phyloP scores from a whole-genome alignment of 257 asterid genomes.

The Petunia secreta region DNA sequence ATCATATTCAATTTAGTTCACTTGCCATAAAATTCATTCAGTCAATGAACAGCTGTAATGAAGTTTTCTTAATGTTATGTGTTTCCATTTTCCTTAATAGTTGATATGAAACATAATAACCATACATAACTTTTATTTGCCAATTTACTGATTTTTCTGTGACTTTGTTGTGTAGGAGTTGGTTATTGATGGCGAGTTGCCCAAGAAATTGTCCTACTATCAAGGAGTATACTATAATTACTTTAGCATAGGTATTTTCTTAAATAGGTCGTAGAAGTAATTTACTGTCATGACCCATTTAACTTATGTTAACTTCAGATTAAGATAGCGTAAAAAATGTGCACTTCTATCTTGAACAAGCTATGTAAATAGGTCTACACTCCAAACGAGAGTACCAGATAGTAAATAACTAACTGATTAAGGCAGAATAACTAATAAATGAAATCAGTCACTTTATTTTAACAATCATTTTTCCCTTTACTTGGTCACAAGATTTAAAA shows the following conservation, averaged over 20 bases:
- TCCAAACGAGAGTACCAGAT: neutral
- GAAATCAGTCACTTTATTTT: neutral
- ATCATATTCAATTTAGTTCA: neutral
- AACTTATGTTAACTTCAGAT: neutral
- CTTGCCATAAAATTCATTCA: constrained; percentile 1
- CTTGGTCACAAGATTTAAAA: neutral
- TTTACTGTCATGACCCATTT: constrained; percentile 1
- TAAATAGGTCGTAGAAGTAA: neutral
- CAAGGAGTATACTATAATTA: constrained; percentile 94
- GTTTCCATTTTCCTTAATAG: neutral
- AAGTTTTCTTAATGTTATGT: neutral
- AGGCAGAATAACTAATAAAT: neutral
- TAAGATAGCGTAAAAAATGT: neutral
- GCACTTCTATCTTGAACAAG: constrained; percentile 5
- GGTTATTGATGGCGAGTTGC: constrained; percentile 64
- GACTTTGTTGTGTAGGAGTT: constrained; percentile 52
- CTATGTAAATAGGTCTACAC: neutral
- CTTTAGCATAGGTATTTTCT: constrained; percentile 83
- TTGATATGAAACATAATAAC: neutral
- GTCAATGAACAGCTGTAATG: neutral
- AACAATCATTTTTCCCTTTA: neutral
- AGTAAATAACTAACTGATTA: neutral
- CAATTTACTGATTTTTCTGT: neutral
- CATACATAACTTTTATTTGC: neutral
- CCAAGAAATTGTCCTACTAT: constrained; percentile 70